Base-by-base conservation (phyloP, 2,329 filamentous ascomycete genomes). In the Gremmenia infestans region DNA sequence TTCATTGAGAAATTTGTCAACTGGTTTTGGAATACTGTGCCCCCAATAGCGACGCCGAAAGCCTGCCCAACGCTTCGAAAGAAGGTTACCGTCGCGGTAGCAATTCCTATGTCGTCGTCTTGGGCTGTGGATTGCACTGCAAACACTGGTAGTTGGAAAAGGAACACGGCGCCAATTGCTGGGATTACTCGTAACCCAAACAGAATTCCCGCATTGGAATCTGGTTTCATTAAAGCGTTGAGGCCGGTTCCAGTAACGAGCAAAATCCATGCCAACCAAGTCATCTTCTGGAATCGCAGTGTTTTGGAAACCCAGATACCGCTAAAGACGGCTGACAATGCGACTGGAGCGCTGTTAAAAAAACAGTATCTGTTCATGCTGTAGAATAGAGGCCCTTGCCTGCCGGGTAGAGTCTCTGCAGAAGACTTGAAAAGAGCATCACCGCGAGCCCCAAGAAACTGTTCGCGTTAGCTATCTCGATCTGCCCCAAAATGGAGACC, bases 181-280 rank as follows among this genome's bases (percentile, higher is more conserved):
- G 54, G 23, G 14, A 60, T 47, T 7, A 59, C 35, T 37, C 54
- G 50, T 4, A 59, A 49, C 5, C 52, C 54, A 17, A 50, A 53
- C 1, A 54, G 12, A 17, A 55, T 28, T 1, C 36, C 50, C 8
- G 50, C 35, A 35, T 39, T 48, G 15, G 60, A 58, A 35, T 55
- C n/a, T 5, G 55, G 55, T 28, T 55, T 56, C 50, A 62, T 55
- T 7, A 56, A 40, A 17, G 50, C 51, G n/a, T 53, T 58, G 12
- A 78, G 65, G 5, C 85, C 85, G n/a, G 78, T 71, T 3, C 85
- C 83, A 2, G 83, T 61, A 0, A 79, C 81, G 2, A 79, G 74
- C 3, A 86, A 63, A 2, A 69, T 61, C 84, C 85, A 89, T 32
- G 85, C 86, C 2, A 63, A 51, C 76, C 82, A 82, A 37, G 57